Base-by-base conservation (phyloP, 768 basidiomycete genomes). In the Amanita fuliginea region DNA sequence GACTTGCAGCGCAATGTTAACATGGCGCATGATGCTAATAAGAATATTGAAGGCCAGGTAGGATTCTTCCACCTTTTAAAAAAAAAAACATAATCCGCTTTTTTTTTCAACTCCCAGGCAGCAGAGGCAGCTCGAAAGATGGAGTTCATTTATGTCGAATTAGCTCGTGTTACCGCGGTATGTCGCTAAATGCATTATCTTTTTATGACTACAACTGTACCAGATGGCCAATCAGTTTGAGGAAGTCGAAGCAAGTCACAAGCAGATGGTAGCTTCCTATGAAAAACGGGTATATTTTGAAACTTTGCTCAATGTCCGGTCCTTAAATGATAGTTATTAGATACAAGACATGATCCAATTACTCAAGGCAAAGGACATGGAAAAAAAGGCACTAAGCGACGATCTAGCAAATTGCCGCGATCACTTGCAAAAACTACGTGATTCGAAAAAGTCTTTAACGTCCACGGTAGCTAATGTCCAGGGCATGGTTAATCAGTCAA, bases 381-480 rank as follows among this genome's bases (percentile, higher is more conserved):
- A 63, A 16, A 63, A 62, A 24, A 45, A 50, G 6, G 47, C 51
- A 16, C 49, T 64, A 24, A 55, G 53, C 26, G 53, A 57, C 26
- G 61, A 64, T 36, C 47, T 66, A 1, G 52, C 53, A 19, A 42
- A 37, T 14, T 53, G 55, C 18, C 56, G 57, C 14, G 60, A 59
- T 34, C 63, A 56, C 42, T 56, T 67, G 13, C 58, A 59, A 13
- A 67, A 59, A 54, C 51, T 56, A 2, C 63, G 64, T 49, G 62
- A 60, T 14, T 61, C 49, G 32, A 60, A 62, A 13, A 60, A 60
- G 40, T 54, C 46, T 13, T 54, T 67, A 19, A 51, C 59, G 30
- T 40, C 53, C 11, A 65, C 62, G 40, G 61, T 67, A 24, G 53
- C 56, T 19, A 62, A 63, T 40, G 54, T 67, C 19, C 61, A 61